Evolutionary conservation across 2,329 filamentous ascomycete genomes (phyloP), one percentile per base, ranked within the genome.

Genomic region (Aspergillus luchuensis): DNA sequence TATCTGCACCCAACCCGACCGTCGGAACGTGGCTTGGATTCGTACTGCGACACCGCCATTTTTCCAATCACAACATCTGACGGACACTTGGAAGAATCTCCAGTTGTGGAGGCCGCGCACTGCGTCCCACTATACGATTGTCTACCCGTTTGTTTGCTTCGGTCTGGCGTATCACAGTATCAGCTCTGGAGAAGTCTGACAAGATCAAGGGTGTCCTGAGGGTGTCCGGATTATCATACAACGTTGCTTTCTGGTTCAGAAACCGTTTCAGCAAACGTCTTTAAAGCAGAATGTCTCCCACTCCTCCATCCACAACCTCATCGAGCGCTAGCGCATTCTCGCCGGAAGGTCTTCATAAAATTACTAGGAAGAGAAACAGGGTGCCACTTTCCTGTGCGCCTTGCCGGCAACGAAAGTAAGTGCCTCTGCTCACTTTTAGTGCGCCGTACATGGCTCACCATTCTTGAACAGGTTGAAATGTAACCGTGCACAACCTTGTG

Each of bases 311-410:
- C 62, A 91, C 89, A 57, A 89, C 87, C 38, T 90, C 91, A 8
- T 95, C 92, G 15, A 87, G 81, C 66, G 88, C 88, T 61, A 87
- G 89, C 65, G 84, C 81, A 23, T 89, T 90, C 64, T 96, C 92
- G 48, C 92, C 93, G 36, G 91, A 97, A 75, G 87, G 91, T 56
- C 90, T 94, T 67, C 96, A 91, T 72, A 87, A 91, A 69, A 89
- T 97, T 54, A 91, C 97, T 61, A 89, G 94, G 67, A 96, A 96
- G 81, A 87, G 94, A 74, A 97, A 98, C 72, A 85, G 94, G 61
- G 89, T 97, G 15, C 94, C 94, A 50, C 82, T 98, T 53, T 97
- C 92, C 71, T 98, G 94, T 76, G 91, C 89, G 67, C 91, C 93
- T 33, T 98, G 94, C 77, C 86, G 94, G 73, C 91, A 93, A 70